Percentiles rank a stretch among this genome's conserved stretches.
Conservation (phyloP, 2,329 filamentous ascomycete genomes). For the Epichloe scottii region DNA sequence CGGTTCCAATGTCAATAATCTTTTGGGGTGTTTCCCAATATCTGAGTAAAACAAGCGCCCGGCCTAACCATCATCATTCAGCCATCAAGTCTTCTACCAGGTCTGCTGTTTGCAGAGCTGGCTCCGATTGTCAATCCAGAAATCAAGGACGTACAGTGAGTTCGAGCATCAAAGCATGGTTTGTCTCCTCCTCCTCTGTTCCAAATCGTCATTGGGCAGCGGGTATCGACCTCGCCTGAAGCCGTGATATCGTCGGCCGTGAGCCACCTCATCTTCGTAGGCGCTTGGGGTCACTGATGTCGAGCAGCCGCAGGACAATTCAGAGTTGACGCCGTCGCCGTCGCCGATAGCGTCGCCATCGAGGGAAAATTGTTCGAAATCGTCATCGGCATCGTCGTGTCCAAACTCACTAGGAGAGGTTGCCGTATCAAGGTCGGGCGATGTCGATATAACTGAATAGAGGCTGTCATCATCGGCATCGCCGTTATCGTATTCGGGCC, state of each 20-base stretch:
- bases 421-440: constrained; percentile 12
- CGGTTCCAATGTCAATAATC: constrained; percentile 37
- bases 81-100: neutral
- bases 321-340: constrained; percentile 12
- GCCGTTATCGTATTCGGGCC: constrained; percentile 4
- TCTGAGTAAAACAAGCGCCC: constrained; percentile 28
- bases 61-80: constrained; percentile 11
- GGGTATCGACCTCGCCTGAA: constrained; percentile 32
- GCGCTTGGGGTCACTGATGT: constrained; percentile 22
- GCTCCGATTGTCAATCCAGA: neutral
- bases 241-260: constrained; percentile 29
- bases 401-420: constrained; percentile 12
- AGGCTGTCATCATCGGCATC: constrained; percentile 13
- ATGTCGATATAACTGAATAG: constrained; percentile 19
- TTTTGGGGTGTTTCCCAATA: constrained; percentile 26
- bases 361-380: constrained; percentile 16
- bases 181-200: constrained; percentile 34
- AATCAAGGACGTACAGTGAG: constrained; percentile 18
- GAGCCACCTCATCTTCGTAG: constrained; percentile 20
- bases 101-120: neutral
- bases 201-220: constrained; percentile 32
- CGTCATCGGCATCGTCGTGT: constrained; percentile 14
- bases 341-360: constrained; percentile 10
- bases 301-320: constrained; percentile 17
- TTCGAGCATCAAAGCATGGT: constrained; percentile 33